These are phyloP conservation scores for Coemansia sp. DNA, from an alignment of 192 early-diverging fungal species.

Conservation along the genomic window DNA sequence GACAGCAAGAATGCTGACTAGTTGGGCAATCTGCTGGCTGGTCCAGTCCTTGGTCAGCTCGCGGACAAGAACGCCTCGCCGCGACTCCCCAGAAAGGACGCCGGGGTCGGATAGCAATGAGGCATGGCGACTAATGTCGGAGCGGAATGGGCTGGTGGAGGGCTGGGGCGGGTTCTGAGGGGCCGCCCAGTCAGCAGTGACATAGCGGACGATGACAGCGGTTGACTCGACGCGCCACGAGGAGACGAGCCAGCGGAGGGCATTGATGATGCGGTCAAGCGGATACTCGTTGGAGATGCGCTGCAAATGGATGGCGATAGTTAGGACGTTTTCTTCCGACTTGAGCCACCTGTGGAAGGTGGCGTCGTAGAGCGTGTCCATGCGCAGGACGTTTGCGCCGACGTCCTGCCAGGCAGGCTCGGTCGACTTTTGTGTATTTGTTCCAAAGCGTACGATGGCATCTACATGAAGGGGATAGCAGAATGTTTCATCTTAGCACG, in stretches of 20 bases:
- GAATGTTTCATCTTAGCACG: slow-evolving; percentile 23
- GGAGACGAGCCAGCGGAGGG: slow-evolving; percentile 71
- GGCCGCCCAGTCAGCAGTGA: slow-evolving; percentile 66
- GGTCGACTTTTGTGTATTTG: slow-evolving; percentile 52
- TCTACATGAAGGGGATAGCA: slow-evolving; percentile 20
- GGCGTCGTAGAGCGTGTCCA: slow-evolving; percentile 76
- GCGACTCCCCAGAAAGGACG: slow-evolving; percentile 42
- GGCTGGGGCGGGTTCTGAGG: slow-evolving; percentile 47
- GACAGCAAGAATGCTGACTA: slow-evolving; percentile 44
- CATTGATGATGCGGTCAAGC: slow-evolving; percentile 71
- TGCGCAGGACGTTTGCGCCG: slow-evolving; percentile 67
- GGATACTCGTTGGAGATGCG: slow-evolving; percentile 75
- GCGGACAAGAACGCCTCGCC: slow-evolving; percentile 53
- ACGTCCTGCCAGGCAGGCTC: slow-evolving; percentile 67
- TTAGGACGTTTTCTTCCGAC: slow-evolving; percentile 71
- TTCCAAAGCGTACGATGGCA: slow-evolving; percentile 56
- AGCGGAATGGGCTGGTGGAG: slow-evolving; percentile 28
- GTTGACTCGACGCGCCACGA: slow-evolving; percentile 73
- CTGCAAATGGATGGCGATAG: slow-evolving; percentile 67
- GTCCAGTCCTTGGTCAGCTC: slow-evolving; percentile 58
- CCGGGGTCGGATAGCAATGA: slow-evolving; percentile 30
- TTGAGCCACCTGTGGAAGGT: slow-evolving; percentile 75
- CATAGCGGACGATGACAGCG: slow-evolving; percentile 64
- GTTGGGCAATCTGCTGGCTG: slow-evolving; percentile 55
- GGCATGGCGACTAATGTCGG: slow-evolving; percentile 27